Conservation (phyloP, 306 rosid genomes). For the Phaseolus lunatus region DNA sequence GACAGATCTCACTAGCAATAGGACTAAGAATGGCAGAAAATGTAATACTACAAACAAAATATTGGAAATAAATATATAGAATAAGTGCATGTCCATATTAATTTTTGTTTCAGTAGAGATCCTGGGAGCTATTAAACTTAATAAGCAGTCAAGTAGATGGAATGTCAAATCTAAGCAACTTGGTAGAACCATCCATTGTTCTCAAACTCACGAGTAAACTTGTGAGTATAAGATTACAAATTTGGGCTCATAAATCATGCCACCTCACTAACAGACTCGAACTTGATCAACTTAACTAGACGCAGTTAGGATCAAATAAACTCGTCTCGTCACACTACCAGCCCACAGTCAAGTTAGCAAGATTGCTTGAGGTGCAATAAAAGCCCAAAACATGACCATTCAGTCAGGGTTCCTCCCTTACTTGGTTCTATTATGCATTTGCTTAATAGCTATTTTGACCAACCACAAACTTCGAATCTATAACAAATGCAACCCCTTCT, state of each 20-base stretch:
- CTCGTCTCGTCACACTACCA: not conserved
- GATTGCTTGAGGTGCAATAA: not conserved
- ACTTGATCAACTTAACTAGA: no score
- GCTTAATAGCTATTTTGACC: not conserved
- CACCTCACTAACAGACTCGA: not conserved
- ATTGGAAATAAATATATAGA: constrained; percentile 6
- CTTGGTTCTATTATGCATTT: not conserved
- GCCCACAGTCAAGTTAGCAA: not conserved
- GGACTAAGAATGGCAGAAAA: constrained; percentile 26
- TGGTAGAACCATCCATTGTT: constrained; percentile 1
- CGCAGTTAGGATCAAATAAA: not conserved
- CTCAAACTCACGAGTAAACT: not conserved
- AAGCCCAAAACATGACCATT: not conserved
- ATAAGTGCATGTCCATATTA: not conserved
- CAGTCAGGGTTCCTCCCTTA: not conserved
- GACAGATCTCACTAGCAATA: constrained; percentile 20
- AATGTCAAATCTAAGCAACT: constrained; percentile 29
- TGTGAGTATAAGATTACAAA: not conserved
- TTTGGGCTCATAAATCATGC: not conserved
- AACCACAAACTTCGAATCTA: not conserved
- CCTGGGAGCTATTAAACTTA: constrained; percentile 25
- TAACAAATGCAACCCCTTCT: not conserved
- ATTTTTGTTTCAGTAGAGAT: not conserved
- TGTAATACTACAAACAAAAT: constrained; percentile 1
- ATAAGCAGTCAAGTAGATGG: constrained; percentile 7